Conservation (phyloP, 2,329 filamentous ascomycete species). For the Aspergillus calidoustus region DNA sequence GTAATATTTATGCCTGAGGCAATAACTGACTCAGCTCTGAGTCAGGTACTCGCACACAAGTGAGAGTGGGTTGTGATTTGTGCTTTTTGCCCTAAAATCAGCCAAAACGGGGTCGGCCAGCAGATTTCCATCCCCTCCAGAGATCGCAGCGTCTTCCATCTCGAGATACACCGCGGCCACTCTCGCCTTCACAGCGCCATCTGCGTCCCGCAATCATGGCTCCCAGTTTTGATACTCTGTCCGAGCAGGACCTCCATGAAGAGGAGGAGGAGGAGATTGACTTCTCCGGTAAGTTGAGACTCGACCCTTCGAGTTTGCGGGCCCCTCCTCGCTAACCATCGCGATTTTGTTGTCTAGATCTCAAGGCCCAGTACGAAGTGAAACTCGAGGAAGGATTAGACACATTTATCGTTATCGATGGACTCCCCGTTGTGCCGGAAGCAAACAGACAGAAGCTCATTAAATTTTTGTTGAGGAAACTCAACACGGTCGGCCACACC, state of each 20-base stretch:
- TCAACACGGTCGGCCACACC: slow-evolving; percentile 82
- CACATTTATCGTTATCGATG: slow-evolving; percentile 94
- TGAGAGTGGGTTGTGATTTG: slow-evolving; percentile 37
- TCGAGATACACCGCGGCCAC: slow-evolving; percentile 23
- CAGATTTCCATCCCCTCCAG: slow-evolving; percentile 38
- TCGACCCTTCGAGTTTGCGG: slow-evolving; percentile 20
- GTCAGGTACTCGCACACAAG: slow-evolving; percentile 40
- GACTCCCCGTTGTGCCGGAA: slow-evolving; percentile 84
- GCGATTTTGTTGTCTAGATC: slow-evolving; percentile 57
- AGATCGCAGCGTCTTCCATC: slow-evolving; percentile 30
- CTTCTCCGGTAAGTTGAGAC: slow-evolving; percentile 65
- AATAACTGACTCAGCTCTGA: slow-evolving; percentile 25
- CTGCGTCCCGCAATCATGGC: slow-evolving; percentile 70
- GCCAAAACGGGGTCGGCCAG: slow-evolving; percentile 30
- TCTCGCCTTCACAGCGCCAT: slow-evolving; percentile 28
- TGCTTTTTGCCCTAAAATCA: slow-evolving; percentile 39
- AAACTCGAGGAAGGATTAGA: slow-evolving; percentile 95
- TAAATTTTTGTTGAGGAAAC: slow-evolving; percentile 94
- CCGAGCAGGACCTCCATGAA: slow-evolving; percentile 88
- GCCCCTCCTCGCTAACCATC: slow-evolving; percentile 35
- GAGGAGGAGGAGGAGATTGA: slow-evolving; percentile 93
- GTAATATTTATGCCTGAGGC: not conserved
- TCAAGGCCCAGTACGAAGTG: slow-evolving; percentile 93
- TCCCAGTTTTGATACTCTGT: slow-evolving; percentile 88
- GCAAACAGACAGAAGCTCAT: slow-evolving; percentile 92